Conservation (phyloP, 495 filamentous ascomycete species). For the Neurospora sp. region DNA sequence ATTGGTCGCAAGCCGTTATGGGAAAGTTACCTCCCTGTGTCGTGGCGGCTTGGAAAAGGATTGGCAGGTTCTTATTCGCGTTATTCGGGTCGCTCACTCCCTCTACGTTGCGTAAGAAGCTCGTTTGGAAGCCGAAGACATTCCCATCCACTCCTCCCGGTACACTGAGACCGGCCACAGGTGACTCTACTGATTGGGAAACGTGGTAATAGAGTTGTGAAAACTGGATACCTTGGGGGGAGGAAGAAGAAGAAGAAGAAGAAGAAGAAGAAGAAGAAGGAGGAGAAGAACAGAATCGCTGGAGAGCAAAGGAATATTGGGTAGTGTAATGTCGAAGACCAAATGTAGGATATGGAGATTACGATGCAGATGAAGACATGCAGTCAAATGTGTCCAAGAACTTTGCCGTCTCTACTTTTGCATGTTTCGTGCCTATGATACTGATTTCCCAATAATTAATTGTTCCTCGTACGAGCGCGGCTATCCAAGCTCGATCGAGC, state of each 20-base stretch:
- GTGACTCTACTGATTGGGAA: neutral
- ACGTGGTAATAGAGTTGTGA: neutral
- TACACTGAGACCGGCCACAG: neutral
- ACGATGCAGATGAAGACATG: neutral
- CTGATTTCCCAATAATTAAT: neutral
- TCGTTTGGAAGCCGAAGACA: neutral
- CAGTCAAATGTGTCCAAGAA: neutral
- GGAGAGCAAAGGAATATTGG: no score
- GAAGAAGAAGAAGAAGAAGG: neutral
- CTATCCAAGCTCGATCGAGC: no score
- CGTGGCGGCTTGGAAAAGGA: neutral
- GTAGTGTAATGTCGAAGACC: neutral
- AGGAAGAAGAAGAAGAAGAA: no score
- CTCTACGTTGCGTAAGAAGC: neutral
- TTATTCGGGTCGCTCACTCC: neutral
- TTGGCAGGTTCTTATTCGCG: neutral
- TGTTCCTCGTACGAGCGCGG: neutral
- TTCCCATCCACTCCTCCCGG: neutral
- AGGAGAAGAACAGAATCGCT: no score
- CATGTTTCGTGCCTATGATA: neutral
- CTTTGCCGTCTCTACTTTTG: neutral
- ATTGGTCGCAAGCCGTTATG: neutral
- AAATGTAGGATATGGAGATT: neutral
- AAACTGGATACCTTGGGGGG: no score
- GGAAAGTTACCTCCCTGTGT: neutral